These are phyloP conservation scores for Hyaloscypha variabilis DNA, from an alignment of 495 filamentous ascomycete genomes.

Conservation along the genomic window DNA sequence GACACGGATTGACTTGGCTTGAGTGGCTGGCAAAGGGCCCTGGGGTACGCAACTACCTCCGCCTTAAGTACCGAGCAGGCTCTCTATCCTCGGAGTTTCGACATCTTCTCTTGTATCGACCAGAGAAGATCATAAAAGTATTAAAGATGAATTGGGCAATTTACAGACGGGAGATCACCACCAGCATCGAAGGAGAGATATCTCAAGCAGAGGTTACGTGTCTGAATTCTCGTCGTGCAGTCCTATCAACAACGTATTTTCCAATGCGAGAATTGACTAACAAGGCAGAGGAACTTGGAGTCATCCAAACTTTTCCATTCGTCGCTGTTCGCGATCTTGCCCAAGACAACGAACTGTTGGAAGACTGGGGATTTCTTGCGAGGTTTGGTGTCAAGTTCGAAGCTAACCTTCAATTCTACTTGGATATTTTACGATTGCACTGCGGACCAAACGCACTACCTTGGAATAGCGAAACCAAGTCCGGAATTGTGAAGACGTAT, in stretches of 20 bases:
- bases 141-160: constrained; percentile 13
- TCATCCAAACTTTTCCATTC: constrained; percentile 16
- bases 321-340: background rate
- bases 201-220: constrained; percentile 13
- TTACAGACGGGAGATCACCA: constrained; percentile 9
- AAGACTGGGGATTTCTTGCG: constrained; percentile 22
- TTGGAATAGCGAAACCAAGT: constrained; percentile 8
- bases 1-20: background rate
- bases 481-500: constrained; percentile 17
- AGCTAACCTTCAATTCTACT: constrained; percentile 14
- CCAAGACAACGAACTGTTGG: background rate
- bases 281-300: constrained; percentile 11
- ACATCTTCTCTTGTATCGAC: constrained; percentile 17
- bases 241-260: constrained; percentile 9
- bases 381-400: constrained; percentile 18
- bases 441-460: background rate
- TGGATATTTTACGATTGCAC: constrained; percentile 14
- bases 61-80: constrained; percentile 12
- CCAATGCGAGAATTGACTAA: constrained; percentile 2
- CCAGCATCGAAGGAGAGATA: background rate
- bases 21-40: background rate
- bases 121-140: constrained; percentile 13
- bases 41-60: constrained; percentile 5
- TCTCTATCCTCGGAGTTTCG: constrained; percentile 19
- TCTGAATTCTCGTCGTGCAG: background rate